phyloP scores from a whole-genome alignment of 2,329 filamentous ascomycete species.

The Calonectria fujianensis region DNA sequence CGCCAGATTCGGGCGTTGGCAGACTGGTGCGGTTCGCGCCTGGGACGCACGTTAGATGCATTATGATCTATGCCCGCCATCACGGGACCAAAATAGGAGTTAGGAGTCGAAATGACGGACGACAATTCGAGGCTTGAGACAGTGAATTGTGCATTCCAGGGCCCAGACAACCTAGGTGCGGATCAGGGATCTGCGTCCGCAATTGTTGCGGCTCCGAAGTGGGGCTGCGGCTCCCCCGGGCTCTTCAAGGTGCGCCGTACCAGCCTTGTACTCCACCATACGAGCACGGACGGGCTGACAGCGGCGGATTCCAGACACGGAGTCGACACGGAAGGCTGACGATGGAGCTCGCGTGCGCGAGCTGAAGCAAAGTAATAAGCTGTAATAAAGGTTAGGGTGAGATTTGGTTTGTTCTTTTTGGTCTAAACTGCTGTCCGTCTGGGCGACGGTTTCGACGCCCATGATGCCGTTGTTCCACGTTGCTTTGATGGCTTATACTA shows the following conservation, averaged over 20 bases:
- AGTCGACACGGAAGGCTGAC: constrained; percentile 28
- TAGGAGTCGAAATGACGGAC: constrained; percentile 42
- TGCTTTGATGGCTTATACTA: constrained; percentile 21
- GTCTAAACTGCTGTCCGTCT: constrained; percentile 17
- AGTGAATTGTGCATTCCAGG: constrained; percentile 45
- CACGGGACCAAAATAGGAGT: constrained; percentile 40
- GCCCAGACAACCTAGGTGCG: constrained; percentile 50
- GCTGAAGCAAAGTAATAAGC: constrained; percentile 21
- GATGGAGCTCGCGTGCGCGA: constrained; percentile 45
- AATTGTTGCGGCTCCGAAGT: constrained; percentile 56
- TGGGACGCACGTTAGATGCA: constrained; percentile 41
- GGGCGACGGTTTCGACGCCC: constrained; percentile 1
- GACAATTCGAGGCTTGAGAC: constrained; percentile 41
- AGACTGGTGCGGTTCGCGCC: constrained; percentile 40
- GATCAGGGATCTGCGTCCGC: constrained; percentile 55
- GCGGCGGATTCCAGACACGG: constrained; percentile 36
- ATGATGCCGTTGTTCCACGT: constrained; percentile 37
- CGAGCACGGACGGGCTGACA: constrained; percentile 43
- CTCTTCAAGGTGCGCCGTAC: constrained; percentile 34
- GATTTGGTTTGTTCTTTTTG: constrained; percentile 6
- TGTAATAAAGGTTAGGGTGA: constrained; percentile 38
- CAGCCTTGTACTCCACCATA: constrained; percentile 36
- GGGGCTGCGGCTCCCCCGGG: constrained; percentile 56
- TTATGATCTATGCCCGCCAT: constrained; percentile 30
- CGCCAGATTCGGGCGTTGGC: constrained; percentile 8